Conservation (phyloP, 2,329 filamentous ascomycete genomes). For the Aspergillus ustus region DNA sequence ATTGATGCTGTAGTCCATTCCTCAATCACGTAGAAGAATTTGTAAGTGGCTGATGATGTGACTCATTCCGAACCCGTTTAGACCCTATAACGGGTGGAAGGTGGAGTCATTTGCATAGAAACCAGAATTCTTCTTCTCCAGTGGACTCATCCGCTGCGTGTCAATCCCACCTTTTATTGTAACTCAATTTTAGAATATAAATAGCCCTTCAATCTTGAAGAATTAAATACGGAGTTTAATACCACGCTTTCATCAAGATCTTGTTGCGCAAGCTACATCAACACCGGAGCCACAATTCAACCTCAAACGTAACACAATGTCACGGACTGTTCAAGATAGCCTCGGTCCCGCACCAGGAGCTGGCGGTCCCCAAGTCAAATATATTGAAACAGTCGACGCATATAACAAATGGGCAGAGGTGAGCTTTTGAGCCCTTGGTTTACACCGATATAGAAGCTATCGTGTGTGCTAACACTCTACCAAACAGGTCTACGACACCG, state of each 20-base stretch:
- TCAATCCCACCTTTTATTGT: background rate
- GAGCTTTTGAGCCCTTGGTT: conserved; percentile 7
- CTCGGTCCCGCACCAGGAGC: conserved; percentile 12
- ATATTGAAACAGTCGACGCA: conserved; percentile 43
- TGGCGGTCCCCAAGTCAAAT: conserved; percentile 18
- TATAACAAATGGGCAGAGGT: conserved; percentile 47
- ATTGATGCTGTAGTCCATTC: background rate
- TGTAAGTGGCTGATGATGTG: background rate
- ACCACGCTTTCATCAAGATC: no score
- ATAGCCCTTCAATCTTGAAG: background rate
- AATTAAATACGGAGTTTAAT: background rate
- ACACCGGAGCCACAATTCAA: background rate
- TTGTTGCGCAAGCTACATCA: background rate
- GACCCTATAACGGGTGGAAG: background rate
- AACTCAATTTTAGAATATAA: background rate
- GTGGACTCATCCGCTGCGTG: background rate
- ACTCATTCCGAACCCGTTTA: background rate
- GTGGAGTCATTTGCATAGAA: background rate
- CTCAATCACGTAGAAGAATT: background rate
- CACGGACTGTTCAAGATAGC: conserved; percentile 28
- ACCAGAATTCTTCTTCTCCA: background rate
- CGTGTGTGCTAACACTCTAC: background rate
- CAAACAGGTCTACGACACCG: conserved; percentile 63
- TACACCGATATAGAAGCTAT: background rate
- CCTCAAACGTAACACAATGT: conserved; percentile 13